phyloP scores from a whole-genome alignment of 2,329 filamentous ascomycete species.

The Colletotrichum sp. region DNA sequence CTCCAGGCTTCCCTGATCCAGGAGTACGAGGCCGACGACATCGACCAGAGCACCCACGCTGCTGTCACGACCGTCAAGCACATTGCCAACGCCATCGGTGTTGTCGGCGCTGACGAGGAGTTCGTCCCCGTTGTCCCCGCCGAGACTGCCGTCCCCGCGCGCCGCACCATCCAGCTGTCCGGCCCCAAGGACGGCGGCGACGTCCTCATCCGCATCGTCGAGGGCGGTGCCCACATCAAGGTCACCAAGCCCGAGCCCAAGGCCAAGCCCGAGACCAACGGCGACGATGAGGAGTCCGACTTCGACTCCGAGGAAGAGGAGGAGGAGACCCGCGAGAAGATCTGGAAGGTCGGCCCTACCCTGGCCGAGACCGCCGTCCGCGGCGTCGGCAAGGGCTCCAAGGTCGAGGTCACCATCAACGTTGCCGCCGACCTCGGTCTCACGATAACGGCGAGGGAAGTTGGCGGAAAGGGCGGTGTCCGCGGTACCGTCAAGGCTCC shows the following conservation, averaged over 20 bases:
- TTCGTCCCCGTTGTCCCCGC: constrained; percentile 84
- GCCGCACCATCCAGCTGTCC: constrained; percentile 80
- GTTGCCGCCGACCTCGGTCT: constrained; percentile 81
- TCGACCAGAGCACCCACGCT: constrained; percentile 94
- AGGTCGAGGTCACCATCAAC: constrained; percentile 94
- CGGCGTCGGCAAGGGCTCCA: constrained; percentile 84
- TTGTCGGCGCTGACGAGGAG: constrained; percentile 70
- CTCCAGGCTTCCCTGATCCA: constrained; percentile 94
- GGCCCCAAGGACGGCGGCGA: constrained; percentile 84
- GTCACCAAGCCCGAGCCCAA: constrained; percentile 87
- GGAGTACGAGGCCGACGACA: constrained; percentile 92
- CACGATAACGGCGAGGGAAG: constrained; percentile 82
- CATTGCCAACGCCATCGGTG: constrained; percentile 85
- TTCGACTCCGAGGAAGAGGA: constrained; percentile 73
- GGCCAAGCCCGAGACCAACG: constrained; percentile 70
- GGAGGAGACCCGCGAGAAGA: constrained; percentile 86
- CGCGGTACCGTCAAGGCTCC: constrained; percentile 59
- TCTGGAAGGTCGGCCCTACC: constrained; percentile 85
- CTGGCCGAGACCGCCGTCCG: constrained; percentile 87
- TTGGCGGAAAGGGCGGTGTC: constrained; percentile 86
- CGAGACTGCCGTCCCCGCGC: constrained; percentile 89
- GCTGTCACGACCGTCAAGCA: constrained; percentile 95
- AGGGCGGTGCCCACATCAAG: constrained; percentile 91
- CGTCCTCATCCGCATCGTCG: constrained; percentile 85
- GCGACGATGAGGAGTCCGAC: constrained; percentile 69